Base-by-base conservation (phyloP, 148 eudicot genomes). In the Fallopia convolvulus region DNA sequence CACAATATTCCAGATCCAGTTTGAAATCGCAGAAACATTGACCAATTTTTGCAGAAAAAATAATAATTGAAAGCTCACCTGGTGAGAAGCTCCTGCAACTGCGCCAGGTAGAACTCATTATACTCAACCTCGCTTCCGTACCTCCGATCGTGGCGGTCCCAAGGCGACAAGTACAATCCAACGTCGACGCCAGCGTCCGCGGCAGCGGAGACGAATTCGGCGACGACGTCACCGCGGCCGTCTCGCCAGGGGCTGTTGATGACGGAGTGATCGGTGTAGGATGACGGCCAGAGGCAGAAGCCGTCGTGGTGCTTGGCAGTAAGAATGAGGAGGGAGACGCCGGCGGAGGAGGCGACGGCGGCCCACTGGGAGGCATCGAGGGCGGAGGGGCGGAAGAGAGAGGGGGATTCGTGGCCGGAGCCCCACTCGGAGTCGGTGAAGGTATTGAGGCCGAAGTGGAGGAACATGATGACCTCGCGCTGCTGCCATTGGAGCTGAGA, bases 251-350 rank as follows among this genome's bases (percentile, higher is more conserved):
- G 88, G 55, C 97, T 90, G 39, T 70, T 47, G 4, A 70, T 74
- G 4, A 90, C 91, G 6, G 97, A 94, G 74, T 94, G 97, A 21
- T 85, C 86, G 10, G 98, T 94, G 83, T 92, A 94, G 77, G 79
- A 84, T 3, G 97, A 92, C 47, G 98, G 96, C 98, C 98, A 94
- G 60, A 94, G 76, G 78, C 98, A 94, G 76, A 94, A 94, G 40
- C 98, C 98, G 75, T 94, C 97, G 68, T 92, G 98, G 82, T 94
- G 98, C 77, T 94, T 94, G n/a, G 98, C 93, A 0, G 98, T 94
- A 33, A 92, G 89, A 6, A 90, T 94, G 41, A 89, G 77, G 42
- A 94, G 80, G 0, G 97, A 88, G 23, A 86, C 79, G 2, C 96
- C 97, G 7, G 94, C 88, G 39, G 86, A 78, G 6, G 85, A 86